Percentiles rank a stretch among this genome's conserved stretches.
Evolutionary conservation across 306 rosid genomes (phyloP).

Genomic region (Canavalia ensiformis): DNA sequence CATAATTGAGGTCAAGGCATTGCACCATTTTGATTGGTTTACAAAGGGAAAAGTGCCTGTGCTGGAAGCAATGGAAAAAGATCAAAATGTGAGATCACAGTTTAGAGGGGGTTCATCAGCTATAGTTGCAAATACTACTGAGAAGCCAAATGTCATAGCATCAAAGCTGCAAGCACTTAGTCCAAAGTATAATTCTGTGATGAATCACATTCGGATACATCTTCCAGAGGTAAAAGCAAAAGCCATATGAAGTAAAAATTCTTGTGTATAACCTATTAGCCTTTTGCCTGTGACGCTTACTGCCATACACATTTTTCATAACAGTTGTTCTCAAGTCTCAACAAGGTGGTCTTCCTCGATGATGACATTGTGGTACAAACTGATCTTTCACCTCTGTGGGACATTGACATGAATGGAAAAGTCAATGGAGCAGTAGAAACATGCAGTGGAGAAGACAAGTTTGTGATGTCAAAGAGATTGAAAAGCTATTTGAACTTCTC

Average conservation of each 20-base stretch:
- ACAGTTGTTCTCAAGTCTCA: conserved; percentile 92
- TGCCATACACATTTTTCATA: conserved; percentile 21
- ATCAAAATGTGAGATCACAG: conserved; percentile 73
- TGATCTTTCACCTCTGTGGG: conserved; percentile 96
- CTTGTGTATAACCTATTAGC: background rate
- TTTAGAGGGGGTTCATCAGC: conserved; percentile 94
- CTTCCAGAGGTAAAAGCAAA: conserved; percentile 83
- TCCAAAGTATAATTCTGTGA: conserved; percentile 93
- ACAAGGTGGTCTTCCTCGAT: conserved; percentile 90
- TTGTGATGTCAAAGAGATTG: conserved; percentile 85
- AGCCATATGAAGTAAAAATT: background rate
- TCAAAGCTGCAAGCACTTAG: conserved; percentile 88
- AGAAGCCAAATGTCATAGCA: conserved; percentile 80
- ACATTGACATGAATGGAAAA: conserved; percentile 89
- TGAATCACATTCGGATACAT: conserved; percentile 95
- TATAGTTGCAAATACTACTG: conserved; percentile 77
- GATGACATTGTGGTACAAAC: conserved; percentile 95
- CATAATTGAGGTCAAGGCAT: conserved; percentile 89
- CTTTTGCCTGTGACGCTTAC: conserved; percentile 35
- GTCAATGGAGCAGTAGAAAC: conserved; percentile 99
- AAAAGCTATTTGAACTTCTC: conserved; percentile 96
- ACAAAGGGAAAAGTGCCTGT: conserved; percentile 93
- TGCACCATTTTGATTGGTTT: conserved; percentile 97
- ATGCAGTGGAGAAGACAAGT: conserved; percentile 83
- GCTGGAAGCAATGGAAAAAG: conserved; percentile 93